phyloP scores from a whole-genome alignment of 768 basidiomycete species.

The Collybia sp. region DNA sequence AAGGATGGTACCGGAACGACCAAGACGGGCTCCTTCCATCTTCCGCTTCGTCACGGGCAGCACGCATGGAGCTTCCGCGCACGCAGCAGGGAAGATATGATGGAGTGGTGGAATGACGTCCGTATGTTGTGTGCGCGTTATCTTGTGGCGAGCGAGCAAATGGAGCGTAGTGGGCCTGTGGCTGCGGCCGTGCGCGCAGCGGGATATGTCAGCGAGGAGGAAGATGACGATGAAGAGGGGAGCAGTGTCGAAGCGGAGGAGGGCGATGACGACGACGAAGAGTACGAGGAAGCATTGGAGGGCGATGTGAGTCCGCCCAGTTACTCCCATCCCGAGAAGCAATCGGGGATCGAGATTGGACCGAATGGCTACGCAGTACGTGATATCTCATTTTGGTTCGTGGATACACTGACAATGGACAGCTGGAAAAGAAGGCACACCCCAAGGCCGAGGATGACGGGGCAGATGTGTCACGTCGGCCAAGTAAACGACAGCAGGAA shows the following conservation, averaged over 20 bases:
- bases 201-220: constrained; percentile 85
- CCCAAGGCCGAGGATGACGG: constrained; percentile 17
- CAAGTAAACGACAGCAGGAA: constrained; percentile 63
- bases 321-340: constrained; percentile 47
- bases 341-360: constrained; percentile 34
- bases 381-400: constrained; percentile 8
- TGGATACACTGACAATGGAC: not conserved
- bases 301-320: constrained; percentile 49
- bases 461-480: constrained; percentile 31
- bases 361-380: constrained; percentile 63
- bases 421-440: no score
- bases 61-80: constrained; percentile 87
- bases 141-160: constrained; percentile 88
- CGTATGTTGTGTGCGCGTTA: constrained; percentile 92
- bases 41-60: constrained; percentile 22
- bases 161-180: constrained; percentile 90
- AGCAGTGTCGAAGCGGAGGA: constrained; percentile 51
- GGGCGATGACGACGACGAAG: constrained; percentile 44
- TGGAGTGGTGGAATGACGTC: constrained; percentile 99
- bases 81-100: constrained; percentile 91
- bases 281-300: constrained; percentile 45
- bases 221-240: constrained; percentile 30
- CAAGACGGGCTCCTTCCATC: constrained; percentile 50
- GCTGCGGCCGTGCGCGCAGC: constrained; percentile 87
- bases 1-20: constrained; percentile 75